Evolutionary conservation across 164 flowering plant genomes (phyloP).

Genomic region (Saururus chinensis): DNA sequence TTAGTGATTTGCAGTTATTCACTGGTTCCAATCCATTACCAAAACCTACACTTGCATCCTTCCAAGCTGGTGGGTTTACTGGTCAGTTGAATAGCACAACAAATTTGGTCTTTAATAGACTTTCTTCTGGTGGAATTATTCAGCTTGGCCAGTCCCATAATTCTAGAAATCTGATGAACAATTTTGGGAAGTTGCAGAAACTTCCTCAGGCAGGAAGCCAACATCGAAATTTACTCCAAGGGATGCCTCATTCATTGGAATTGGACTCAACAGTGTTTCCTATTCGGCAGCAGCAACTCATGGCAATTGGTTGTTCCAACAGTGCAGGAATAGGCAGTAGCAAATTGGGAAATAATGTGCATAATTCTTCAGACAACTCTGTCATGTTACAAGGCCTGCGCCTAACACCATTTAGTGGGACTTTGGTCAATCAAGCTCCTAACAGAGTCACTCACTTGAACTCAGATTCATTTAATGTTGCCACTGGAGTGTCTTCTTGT

Average conservation of each 20-base stretch:
- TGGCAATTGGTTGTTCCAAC: too few species aligned
- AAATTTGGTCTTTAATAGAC: conserved; percentile 34
- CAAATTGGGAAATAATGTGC: conserved; percentile 24
- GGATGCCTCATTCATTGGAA: conserved; percentile 44
- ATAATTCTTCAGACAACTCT: conserved; percentile 24
- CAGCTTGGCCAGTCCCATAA: conserved; percentile 39
- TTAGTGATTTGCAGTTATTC: conserved; percentile 42
- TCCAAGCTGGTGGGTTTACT: too few species aligned
- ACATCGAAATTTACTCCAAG: conserved; percentile 37
- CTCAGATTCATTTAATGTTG: conserved; percentile 14
- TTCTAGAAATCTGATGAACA: conserved; percentile 23
- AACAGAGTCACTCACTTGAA: too few species aligned
- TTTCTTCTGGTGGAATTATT: conserved; percentile 33
- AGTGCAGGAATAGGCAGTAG: too few species aligned
- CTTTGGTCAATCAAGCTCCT: conserved; percentile 25
- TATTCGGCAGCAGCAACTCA: too few species aligned
- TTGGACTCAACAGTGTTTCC: conserved; percentile 23
- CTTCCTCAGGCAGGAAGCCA: conserved; percentile 30
- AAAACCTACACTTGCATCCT: too few species aligned
- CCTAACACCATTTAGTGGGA: conserved; percentile 16
- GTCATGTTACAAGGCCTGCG: conserved; percentile 30
- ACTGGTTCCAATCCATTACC: conserved; percentile 51
- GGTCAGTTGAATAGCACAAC: conserved; percentile 46
- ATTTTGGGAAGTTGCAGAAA: conserved; percentile 26
- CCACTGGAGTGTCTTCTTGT: conserved; percentile 20